These are phyloP conservation scores for Aspergillus chevalieri DNA, from an alignment of 2,329 filamentous ascomycete species.

Conservation along the genomic window DNA sequence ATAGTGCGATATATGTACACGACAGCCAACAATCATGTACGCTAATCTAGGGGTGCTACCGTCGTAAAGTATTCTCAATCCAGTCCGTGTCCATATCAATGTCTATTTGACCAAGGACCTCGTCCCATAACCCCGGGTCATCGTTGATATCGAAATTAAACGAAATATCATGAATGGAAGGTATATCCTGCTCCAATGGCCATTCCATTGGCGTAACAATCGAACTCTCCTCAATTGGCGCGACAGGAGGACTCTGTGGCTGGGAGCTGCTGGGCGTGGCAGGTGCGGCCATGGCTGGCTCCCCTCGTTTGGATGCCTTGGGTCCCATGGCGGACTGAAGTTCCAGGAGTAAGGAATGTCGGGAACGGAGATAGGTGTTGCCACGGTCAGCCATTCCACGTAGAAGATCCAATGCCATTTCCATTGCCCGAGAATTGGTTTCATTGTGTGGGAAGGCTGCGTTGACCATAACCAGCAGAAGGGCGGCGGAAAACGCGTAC, in stretches of 20 bases:
- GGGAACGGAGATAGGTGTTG: constrained; percentile 45
- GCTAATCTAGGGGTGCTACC: constrained; percentile 5
- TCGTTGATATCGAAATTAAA: constrained; percentile 33
- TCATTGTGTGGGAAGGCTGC: constrained; percentile 46
- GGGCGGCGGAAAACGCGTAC: constrained; percentile 50
- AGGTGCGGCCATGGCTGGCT: constrained; percentile 5
- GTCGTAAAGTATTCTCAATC: constrained; percentile 27
- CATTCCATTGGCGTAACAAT: constrained; percentile 10
- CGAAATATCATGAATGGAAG: constrained; percentile 25
- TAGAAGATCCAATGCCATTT: constrained; percentile 43
- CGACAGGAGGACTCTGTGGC: constrained; percentile 5
- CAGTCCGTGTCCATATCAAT: constrained; percentile 39
- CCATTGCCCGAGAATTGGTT: constrained; percentile 41
- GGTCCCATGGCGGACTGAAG: constrained; percentile 26
- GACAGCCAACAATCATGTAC: background rate
- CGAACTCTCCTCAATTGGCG: constrained; percentile 1
- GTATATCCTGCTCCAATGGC: constrained; percentile 14
- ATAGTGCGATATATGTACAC: background rate
- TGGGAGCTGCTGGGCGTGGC: constrained; percentile 12
- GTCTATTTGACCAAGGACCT: constrained; percentile 34
- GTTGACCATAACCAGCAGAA: constrained; percentile 52
- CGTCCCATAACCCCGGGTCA: constrained; percentile 38
- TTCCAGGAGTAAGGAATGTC: constrained; percentile 34
- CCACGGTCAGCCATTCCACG: constrained; percentile 48
- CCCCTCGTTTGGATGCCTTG: constrained; percentile 5